phyloP scores from a whole-genome alignment of 495 filamentous ascomycete genomes.

The Lepraria neglecta region DNA sequence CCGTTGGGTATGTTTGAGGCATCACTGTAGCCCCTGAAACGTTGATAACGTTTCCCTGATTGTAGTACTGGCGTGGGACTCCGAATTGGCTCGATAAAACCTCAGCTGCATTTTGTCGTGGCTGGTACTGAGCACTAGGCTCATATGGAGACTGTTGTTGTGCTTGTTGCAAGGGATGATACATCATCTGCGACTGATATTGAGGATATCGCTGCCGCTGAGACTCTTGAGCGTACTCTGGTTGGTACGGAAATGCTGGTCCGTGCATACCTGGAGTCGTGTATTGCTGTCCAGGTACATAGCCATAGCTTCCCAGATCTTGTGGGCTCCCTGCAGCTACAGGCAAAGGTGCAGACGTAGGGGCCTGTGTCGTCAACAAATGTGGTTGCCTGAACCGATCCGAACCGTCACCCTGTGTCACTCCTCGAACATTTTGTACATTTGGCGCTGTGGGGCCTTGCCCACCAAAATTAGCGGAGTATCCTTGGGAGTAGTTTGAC shows the following conservation, averaged over 20 bases:
- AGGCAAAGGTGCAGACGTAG: conserved; percentile 16
- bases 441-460: conserved; percentile 12
- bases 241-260: conserved; percentile 42
- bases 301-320: conserved; percentile 40
- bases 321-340: conserved; percentile 16
- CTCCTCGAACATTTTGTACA: conserved; percentile 9
- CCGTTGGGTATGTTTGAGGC: conserved; percentile 47
- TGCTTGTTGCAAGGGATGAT: conserved; percentile 66
- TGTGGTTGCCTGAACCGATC: conserved; percentile 23
- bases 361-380: conserved; percentile 15
- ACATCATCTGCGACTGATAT: conserved; percentile 65
- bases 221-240: conserved; percentile 35
- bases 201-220: conserved; percentile 42
- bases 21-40: conserved; percentile 50
- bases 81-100: conserved; percentile 65
- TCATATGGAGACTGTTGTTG: conserved; percentile 67
- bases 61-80: conserved; percentile 67
- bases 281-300: conserved; percentile 37
- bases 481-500: conserved; percentile 36
- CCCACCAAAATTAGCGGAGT: conserved; percentile 14
- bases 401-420: conserved; percentile 12
- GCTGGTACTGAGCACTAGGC: conserved; percentile 67
- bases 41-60: conserved; percentile 59
- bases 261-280: conserved; percentile 39
- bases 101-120: conserved; percentile 78